Percentiles rank a stretch among this genome's conserved stretches.
Conservation (phyloP, 2,329 filamentous ascomycete species). For the Leptographium flavum region DNA sequence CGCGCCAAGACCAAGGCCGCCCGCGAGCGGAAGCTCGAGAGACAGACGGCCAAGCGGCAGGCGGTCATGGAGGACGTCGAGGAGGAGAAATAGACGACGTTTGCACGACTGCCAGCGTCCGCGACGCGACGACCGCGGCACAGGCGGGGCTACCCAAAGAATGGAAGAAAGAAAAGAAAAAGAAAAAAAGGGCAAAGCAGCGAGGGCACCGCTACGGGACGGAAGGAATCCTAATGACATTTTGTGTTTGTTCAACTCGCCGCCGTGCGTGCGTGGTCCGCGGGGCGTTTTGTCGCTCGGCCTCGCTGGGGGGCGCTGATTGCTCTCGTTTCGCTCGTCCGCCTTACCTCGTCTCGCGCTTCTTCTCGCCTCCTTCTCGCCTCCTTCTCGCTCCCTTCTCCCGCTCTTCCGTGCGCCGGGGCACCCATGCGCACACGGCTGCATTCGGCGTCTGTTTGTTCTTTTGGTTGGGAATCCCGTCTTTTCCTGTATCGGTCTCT, state of each 20-base stretch:
- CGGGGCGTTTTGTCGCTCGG: no score
- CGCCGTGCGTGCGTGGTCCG: background rate
- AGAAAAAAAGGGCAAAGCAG: background rate
- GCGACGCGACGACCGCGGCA: conserved; percentile 1
- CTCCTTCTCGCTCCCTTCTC: background rate
- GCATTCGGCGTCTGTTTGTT: conserved; percentile 49
- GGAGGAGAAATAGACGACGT: conserved; percentile 28
- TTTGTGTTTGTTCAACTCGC: background rate
- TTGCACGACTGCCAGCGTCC: conserved; percentile 9
- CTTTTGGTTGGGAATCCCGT: conserved; percentile 2
- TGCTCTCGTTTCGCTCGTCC: no score
- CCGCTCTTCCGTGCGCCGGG: background rate
- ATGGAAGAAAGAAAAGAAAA: conserved; percentile 15
- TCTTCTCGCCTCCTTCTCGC: background rate
- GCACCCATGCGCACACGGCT: conserved; percentile 19
- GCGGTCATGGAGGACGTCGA: conserved; percentile 63
- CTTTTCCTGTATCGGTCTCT: conserved; percentile 21
- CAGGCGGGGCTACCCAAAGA: no score
- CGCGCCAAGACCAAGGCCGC: conserved; percentile 99
- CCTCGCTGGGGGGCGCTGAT: no score
- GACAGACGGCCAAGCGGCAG: conserved; percentile 79
- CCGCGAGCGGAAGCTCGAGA: conserved; percentile 94
- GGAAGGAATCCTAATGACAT: conserved; percentile 2
- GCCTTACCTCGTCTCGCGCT: no score
- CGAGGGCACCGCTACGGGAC: background rate